Evolutionary conservation across 2,329 filamentous ascomycete species (phyloP).

Genomic region (Penicillium sp.): DNA sequence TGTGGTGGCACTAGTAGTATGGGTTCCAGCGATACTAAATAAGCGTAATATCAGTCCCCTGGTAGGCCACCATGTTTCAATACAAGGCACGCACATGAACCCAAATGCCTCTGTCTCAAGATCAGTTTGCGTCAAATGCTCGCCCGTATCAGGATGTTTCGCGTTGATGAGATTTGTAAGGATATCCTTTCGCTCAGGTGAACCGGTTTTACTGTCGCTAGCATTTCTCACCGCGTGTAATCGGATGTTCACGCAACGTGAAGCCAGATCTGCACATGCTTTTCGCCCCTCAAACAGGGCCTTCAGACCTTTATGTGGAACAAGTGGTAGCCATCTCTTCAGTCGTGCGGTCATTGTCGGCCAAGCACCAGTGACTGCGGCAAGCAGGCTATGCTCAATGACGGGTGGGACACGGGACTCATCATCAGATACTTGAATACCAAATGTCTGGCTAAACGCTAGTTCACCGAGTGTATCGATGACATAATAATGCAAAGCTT

Average conservation of each 20-base stretch:
- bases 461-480: background rate
- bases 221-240: background rate
- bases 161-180: background rate
- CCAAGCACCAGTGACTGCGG: background rate
- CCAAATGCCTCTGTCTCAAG: background rate
- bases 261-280: background rate
- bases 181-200: background rate
- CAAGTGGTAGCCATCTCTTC: background rate
- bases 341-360: background rate
- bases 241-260: background rate
- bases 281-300: background rate
- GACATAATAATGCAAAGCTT: background rate
- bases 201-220: background rate
- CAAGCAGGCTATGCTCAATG: background rate
- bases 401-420: background rate
- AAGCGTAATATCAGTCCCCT: too few relatives aligned
- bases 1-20: background rate
- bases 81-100: too few relatives aligned
- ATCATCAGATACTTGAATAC: background rate
- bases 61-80: too few relatives aligned
- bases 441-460: background rate
- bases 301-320: background rate
- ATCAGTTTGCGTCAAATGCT: background rate
- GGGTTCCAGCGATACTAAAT: background rate
- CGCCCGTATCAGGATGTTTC: background rate